A percentile compares a stretch with the other conserved stretches of the same genome.
phyloP scores from a whole-genome alignment of 169 alveolate species.

The Babesia ovis region DNA sequence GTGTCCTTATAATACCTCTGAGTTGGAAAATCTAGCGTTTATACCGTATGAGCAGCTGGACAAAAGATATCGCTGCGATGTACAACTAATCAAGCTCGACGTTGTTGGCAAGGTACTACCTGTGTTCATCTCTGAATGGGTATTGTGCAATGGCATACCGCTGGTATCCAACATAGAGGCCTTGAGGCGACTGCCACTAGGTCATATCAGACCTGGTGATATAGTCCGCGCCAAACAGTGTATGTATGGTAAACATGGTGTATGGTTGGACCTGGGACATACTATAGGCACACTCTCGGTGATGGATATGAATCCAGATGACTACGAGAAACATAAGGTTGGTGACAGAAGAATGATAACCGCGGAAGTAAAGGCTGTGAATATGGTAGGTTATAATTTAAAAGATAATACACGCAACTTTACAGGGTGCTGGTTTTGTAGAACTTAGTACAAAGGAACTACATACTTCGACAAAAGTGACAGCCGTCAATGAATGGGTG shows the following conservation, averaged over 20 bases:
- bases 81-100: neutral
- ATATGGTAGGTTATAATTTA: conserved; percentile 4
- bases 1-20: neutral
- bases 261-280: conserved; percentile 37
- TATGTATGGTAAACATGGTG: conserved; percentile 27
- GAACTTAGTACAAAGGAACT: neutral
- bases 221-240: conserved; percentile 22
- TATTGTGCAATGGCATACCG: conserved; percentile 18
- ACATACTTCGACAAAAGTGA: neutral
- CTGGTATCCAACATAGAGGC: conserved; percentile 49
- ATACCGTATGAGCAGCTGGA: conserved; percentile 28
- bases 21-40: conserved; percentile 24
- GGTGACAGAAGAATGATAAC: neutral
- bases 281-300: conserved; percentile 34
- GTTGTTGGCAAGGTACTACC: conserved; percentile 59
- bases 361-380: conserved; percentile 38
- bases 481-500: conserved; percentile 17
- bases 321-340: conserved; percentile 32
- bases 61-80: conserved; percentile 4
- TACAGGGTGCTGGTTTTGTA: conserved; percentile 12
- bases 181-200: conserved; percentile 18
- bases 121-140: conserved; percentile 23
- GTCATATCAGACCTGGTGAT: conserved; percentile 51
- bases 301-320: conserved; percentile 35
- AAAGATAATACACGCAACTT: neutral